These are phyloP conservation scores for Elongisporangium prolatum DNA, from an alignment of 352 stramenopile species.

Conservation along the genomic window DNA sequence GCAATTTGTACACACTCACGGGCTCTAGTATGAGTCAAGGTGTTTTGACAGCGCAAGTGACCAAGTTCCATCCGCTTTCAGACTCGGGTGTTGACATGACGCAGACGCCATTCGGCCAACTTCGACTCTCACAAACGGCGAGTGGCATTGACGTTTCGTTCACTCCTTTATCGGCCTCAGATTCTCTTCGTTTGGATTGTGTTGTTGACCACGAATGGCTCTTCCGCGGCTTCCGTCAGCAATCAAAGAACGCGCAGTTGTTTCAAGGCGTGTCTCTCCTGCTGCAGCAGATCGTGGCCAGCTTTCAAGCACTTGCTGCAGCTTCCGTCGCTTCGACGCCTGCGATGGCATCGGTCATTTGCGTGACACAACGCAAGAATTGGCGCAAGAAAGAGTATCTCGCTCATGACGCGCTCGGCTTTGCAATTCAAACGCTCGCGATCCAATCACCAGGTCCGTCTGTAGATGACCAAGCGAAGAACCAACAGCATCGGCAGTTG, in stretches of 20 bases:
- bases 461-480: not conserved
- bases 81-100: not conserved
- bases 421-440: constrained; percentile 21
- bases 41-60: constrained; percentile 2
- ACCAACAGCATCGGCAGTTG: constrained; percentile 18
- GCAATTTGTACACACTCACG: not conserved
- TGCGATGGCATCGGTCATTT: constrained; percentile 21
- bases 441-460: constrained; percentile 7
- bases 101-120: not conserved
- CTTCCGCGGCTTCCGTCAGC: constrained; percentile 38
- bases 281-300: constrained; percentile 24
- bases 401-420: constrained; percentile 25
- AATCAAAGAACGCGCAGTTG: constrained; percentile 35
- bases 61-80: not conserved
- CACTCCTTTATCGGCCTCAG: not conserved
- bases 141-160: not conserved
- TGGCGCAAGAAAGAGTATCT: constrained; percentile 65
- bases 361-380: constrained; percentile 49
- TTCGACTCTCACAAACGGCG: not conserved
- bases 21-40: not conserved
- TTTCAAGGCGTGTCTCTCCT: constrained; percentile 34
- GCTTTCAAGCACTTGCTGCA: constrained; percentile 2
- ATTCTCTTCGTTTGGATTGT: constrained; percentile 17
- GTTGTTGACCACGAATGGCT: constrained; percentile 47
- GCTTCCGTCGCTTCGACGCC: not conserved